Percentiles rank a stretch among this genome's conserved stretches.
Evolutionary conservation across 345 rosid genomes (phyloP).

Genomic region (Pistacia integerrima): DNA sequence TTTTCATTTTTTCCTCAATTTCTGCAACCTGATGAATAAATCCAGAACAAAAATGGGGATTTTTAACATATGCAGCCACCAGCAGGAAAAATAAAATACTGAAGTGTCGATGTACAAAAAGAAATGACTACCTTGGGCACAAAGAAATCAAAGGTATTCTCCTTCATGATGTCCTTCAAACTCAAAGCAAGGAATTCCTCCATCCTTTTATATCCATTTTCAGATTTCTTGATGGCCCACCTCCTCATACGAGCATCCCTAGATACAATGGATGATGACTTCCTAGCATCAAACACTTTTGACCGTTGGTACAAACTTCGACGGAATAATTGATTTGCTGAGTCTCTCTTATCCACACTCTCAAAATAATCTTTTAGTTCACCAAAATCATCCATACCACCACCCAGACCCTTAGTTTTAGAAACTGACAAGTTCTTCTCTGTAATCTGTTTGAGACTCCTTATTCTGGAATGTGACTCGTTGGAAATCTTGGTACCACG

Average conservation of each 20-base stretch:
- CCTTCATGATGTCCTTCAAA: constrained; percentile 91
- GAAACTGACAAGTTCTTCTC: constrained; percentile 42
- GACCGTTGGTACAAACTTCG: constrained; percentile 91
- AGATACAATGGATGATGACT: constrained; percentile 79
- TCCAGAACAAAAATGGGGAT: constrained; percentile 23
- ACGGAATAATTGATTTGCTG: constrained; percentile 81
- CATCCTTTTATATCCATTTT: constrained; percentile 81
- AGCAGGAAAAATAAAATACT: constrained; percentile 2
- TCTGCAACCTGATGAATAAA: constrained; percentile 68
- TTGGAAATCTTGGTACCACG: constrained; percentile 35
- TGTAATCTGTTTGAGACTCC: constrained; percentile 67
- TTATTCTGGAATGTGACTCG: constrained; percentile 55
- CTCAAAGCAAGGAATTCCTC: constrained; percentile 90
- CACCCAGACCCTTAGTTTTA: constrained; percentile 45
- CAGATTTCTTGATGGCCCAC: constrained; percentile 91
- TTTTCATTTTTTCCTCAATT: constrained; percentile 81
- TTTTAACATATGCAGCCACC: constrained; percentile 15
- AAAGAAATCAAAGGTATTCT: constrained; percentile 82
- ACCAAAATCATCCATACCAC: constrained; percentile 80
- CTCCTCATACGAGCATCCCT: constrained; percentile 97
- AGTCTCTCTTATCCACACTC: constrained; percentile 89
- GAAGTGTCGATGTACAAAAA: background rate
- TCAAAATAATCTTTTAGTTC: constrained; percentile 93
- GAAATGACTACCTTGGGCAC: constrained; percentile 69
- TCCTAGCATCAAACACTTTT: constrained; percentile 93